Conservation (phyloP, 176 grass and related monocot genomes). For the Carex scoparia region DNA sequence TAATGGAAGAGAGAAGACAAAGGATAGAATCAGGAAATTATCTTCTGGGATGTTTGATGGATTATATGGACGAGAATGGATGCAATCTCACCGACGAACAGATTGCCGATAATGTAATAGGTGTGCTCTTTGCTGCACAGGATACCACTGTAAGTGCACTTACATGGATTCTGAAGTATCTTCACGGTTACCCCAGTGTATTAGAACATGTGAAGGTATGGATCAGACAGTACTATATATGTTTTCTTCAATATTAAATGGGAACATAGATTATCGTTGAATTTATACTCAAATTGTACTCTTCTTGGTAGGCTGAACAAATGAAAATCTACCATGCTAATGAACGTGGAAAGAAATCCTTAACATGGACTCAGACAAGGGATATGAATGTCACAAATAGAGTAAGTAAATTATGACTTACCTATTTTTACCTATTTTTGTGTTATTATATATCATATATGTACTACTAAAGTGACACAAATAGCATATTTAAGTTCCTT, state of each 20-base stretch:
- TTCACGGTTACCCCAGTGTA: constrained; percentile 65
- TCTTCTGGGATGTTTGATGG: constrained; percentile 77
- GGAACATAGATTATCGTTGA: neutral
- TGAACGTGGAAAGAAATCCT: constrained; percentile 43
- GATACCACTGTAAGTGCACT: constrained; percentile 96
- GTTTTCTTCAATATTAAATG: neutral
- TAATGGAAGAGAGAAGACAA: constrained; percentile 60
- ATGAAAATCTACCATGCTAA: constrained; percentile 49
- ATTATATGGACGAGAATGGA: constrained; percentile 28
- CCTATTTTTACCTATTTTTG: neutral
- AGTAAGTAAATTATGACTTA: constrained; percentile 32
- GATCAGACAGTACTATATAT: neutral
- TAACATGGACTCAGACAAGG: constrained; percentile 74
- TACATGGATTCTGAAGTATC: constrained; percentile 91
- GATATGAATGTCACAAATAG: constrained; percentile 72
- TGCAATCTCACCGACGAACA: constrained; percentile 62
- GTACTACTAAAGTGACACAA: neutral
- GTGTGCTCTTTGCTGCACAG: constrained; percentile 94
- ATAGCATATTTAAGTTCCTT: neutral
- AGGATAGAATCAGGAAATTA: constrained; percentile 27
- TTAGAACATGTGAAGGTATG: constrained; percentile 28
- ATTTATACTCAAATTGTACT: neutral
- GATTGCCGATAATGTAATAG: constrained; percentile 87
- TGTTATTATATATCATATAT: neutral
- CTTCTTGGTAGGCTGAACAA: constrained; percentile 48